Evolutionary conservation across 1,284 basidiomycete genomes (phyloP).

Genomic region (Cryptococcus sp.): DNA sequence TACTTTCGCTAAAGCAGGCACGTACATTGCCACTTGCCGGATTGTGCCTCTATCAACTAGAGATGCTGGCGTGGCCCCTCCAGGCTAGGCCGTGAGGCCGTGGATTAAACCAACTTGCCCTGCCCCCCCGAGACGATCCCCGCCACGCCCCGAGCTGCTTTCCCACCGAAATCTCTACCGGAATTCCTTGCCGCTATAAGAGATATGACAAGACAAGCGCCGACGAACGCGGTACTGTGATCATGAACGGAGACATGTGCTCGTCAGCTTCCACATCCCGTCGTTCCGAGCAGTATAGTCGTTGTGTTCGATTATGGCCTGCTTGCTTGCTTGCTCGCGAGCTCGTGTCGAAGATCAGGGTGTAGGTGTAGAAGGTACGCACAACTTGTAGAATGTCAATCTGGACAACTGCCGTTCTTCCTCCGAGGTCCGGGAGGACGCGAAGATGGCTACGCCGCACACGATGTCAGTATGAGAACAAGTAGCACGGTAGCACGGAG

Average conservation of each 20-base stretch:
- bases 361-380: slow-evolving; percentile 13
- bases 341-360: too few relatives aligned
- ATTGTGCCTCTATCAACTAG: neutral
- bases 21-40: neutral
- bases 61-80: neutral
- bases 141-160: slow-evolving; percentile 33
- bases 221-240: slow-evolving; percentile 51
- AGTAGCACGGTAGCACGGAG: neutral
- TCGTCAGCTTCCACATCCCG: slow-evolving; percentile 46
- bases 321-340: neutral
- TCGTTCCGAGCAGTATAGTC: slow-evolving; percentile 14
- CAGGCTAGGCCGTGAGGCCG: neutral
- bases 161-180: slow-evolving; percentile 38
- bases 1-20: too few relatives aligned
- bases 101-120: slow-evolving; percentile 37
- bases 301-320: neutral
- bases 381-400: slow-evolving; percentile 55
- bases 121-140: slow-evolving; percentile 32
- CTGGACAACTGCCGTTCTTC: slow-evolving; percentile 52
- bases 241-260: too few relatives aligned
- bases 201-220: slow-evolving; percentile 51
- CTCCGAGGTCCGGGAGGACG: slow-evolving; percentile 52
- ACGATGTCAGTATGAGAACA: neutral
- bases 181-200: slow-evolving; percentile 46
- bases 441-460: slow-evolving; percentile 49